Evolutionary conservation across 805 yeast genomes (phyloP).

Genomic region (Candida sonorensis): DNA sequence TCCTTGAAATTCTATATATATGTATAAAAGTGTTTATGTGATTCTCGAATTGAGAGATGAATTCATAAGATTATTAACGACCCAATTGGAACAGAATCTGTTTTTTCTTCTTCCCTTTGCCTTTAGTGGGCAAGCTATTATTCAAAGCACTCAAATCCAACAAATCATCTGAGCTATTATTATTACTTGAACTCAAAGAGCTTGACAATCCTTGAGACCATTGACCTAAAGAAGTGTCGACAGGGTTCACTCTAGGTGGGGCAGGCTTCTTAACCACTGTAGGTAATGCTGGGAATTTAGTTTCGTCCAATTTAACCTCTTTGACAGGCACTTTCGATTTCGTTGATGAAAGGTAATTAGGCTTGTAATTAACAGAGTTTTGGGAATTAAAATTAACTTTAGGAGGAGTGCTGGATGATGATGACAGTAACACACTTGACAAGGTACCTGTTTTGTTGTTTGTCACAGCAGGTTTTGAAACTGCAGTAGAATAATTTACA

Average conservation of each 20-base stretch:
- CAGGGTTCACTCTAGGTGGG: conserved; percentile 57
- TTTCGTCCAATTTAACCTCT: too few relatives aligned
- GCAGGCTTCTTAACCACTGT: conserved; percentile 33
- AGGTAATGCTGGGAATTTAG: conserved; percentile 33
- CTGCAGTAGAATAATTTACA: neutral
- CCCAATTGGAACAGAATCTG: conserved; percentile 49
- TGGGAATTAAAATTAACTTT: conserved; percentile 9
- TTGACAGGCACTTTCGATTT: too few relatives aligned
- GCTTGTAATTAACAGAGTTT: conserved; percentile 6
- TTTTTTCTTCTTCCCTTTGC: conserved; percentile 42
- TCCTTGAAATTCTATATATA: too few relatives aligned
- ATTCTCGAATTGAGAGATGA: too few relatives aligned
- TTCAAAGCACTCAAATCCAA: conserved; percentile 17
- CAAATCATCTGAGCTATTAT: conserved; percentile 12
- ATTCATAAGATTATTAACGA: too few relatives aligned
- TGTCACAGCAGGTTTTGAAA: conserved; percentile 23
- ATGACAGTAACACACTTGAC: too few relatives aligned
- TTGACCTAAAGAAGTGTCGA: conserved; percentile 20
- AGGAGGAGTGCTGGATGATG: too few relatives aligned
- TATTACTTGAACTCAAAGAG: conserved; percentile 1
- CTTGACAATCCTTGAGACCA: conserved; percentile 24
- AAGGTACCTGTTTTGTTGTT: neutral
- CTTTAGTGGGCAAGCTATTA: conserved; percentile 14
- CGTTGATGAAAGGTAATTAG: conserved; percentile 9
- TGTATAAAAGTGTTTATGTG: too few relatives aligned